Evolutionary conservation across 1,284 basidiomycete species (phyloP), one percentile per base, ranked within the genome.

Genomic region (Cutaneotrichosporon dermatis): DNA sequence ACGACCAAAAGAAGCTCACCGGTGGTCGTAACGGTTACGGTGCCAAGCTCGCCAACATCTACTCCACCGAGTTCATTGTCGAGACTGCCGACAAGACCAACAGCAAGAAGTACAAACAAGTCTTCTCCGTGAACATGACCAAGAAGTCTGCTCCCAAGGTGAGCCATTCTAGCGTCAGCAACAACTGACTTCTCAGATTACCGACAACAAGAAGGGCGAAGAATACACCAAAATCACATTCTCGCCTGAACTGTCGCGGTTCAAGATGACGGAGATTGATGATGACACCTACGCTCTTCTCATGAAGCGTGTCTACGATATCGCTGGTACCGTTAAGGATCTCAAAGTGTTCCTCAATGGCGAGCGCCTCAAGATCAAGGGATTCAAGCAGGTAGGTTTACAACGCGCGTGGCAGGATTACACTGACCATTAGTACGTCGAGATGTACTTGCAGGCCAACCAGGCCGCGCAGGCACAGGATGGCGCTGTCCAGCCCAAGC

Each of bases 1-100:
- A 99, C 71, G 90, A 94, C 76, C 94, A 99, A 80, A 97, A 94
- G 83, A 99, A 98, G 80, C 85, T 99, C 51, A 97, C 94, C 1
- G 96, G 96, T 80, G 96, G 96, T 79, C 86, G 96, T 72, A 99
- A 99, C 74, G 96, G 96, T 74, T 99, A 93, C 72, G 96, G 96
- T 74, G 96, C 96, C 55, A 97, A 99, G 79, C 84, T 99, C 51
- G 89, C 96, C 62, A 99, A 99, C 80, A 98, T 99, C 71, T 99
- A 99, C 81, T 99, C 96, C 3, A 88, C 85, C 66, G 90, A 96
- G 78, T 99, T 99, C 79, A 90, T 87, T n/a, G 83, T 99, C 72
- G 96, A 99, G 73, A 99, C 96, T 2, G 95, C 93, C 7, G 92
- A 97, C 81, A 90, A 88, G 80, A 87, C 87, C 63, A 83, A 86